Conservation (phyloP, 805 yeast species). For the Ogataea siamensis region DNA sequence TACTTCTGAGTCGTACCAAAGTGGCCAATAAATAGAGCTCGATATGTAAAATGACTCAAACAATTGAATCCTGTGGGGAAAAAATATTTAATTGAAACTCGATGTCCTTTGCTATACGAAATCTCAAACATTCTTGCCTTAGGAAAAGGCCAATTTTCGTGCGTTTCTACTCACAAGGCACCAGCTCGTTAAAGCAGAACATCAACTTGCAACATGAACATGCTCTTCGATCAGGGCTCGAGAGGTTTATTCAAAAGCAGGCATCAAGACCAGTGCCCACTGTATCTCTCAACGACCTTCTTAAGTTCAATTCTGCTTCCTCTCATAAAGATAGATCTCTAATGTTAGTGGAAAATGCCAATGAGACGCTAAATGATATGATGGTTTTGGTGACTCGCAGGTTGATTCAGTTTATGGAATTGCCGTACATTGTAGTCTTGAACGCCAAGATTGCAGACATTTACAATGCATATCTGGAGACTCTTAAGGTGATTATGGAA, state of each 20-base stretch:
- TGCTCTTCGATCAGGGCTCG: slow-evolving; percentile 35
- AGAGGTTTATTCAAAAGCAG: slow-evolving; percentile 55
- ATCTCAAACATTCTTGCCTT: neutral
- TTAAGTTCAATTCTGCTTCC: slow-evolving; percentile 39
- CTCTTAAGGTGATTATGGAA: slow-evolving; percentile 53
- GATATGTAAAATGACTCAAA: too few relatives aligned
- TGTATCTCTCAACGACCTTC: slow-evolving; percentile 50
- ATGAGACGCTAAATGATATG: slow-evolving; percentile 55
- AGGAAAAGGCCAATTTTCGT: neutral
- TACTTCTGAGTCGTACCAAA: slow-evolving; percentile 21
- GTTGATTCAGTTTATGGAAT: slow-evolving; percentile 60
- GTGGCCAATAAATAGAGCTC: slow-evolving; percentile 6
- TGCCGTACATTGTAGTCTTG: slow-evolving; percentile 82
- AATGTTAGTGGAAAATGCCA: slow-evolving; percentile 43
- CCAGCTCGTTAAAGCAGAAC: slow-evolving; percentile 4
- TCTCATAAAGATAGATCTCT: slow-evolving; percentile 31
- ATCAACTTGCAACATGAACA: slow-evolving; percentile 17
- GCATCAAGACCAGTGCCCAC: slow-evolving; percentile 52
- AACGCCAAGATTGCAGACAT: slow-evolving; percentile 84
- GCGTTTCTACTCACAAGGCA: neutral
- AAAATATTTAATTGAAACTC: neutral
- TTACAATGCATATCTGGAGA: slow-evolving; percentile 68
- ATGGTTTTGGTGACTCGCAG: slow-evolving; percentile 68
- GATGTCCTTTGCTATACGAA: slow-evolving; percentile 4
- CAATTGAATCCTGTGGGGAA: slow-evolving; percentile 4